phyloP scores from a whole-genome alignment of 1,284 basidiomycete genomes.

The Bothia castanella region DNA sequence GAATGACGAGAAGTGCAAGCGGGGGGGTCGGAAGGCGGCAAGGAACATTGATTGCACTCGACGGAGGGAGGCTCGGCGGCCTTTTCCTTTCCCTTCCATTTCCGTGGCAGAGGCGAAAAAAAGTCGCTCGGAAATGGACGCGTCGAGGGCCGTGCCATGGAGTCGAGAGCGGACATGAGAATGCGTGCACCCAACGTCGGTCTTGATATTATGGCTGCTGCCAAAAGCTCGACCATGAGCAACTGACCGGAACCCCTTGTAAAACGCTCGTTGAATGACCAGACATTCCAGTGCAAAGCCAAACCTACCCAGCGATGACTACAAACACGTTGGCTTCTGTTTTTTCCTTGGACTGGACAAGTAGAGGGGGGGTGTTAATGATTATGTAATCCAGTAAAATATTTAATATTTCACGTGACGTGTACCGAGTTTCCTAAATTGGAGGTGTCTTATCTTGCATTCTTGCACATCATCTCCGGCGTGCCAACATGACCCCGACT shows the following conservation, averaged over 20 bases:
- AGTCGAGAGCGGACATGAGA: conserved; percentile 21
- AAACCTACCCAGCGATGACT: conserved; percentile 18
- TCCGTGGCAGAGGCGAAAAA: conserved; percentile 51
- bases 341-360: neutral
- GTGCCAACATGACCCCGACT: conserved; percentile 10
- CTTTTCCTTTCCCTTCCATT: conserved; percentile 50
- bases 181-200: conserved; percentile 12
- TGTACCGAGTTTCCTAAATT: neutral
- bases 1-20: conserved; percentile 42
- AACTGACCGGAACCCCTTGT: neutral
- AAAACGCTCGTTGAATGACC: neutral
- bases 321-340: conserved; percentile 4
- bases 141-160: conserved; percentile 27
- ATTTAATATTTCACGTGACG: neutral
- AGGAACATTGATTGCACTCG: conserved; percentile 27
- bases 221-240: conserved; percentile 34
- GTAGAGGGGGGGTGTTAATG: neutral
- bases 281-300: too few species aligned
- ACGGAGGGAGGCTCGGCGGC: conserved; percentile 32
- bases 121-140: conserved; percentile 42
- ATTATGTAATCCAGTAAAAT: conserved; percentile 22
- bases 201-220: conserved; percentile 23
- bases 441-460: too few species aligned
- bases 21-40: conserved; percentile 21
- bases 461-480: conserved; percentile 18